These are phyloP conservation scores for Nigrospora oryzae DNA, from an alignment of 2,329 filamentous ascomycete species.

Conservation along the genomic window DNA sequence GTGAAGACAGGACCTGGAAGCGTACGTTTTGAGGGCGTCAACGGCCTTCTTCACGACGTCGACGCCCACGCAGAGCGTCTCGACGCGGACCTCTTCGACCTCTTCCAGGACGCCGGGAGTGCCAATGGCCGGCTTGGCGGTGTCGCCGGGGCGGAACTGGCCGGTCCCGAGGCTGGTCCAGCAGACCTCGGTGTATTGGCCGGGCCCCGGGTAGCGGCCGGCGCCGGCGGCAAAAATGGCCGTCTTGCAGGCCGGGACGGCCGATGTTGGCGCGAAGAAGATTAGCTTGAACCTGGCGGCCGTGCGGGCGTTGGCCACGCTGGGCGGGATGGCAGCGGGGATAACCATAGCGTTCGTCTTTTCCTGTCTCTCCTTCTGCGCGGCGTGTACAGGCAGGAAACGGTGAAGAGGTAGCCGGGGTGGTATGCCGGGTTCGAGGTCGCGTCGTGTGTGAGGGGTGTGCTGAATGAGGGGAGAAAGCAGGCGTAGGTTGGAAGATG, in stretches of 20 bases:
- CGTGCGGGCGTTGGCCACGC: neutral
- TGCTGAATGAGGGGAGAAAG: too few species aligned
- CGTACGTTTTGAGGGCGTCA: slow-evolving; percentile 55
- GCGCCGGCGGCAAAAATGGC: slow-evolving; percentile 52
- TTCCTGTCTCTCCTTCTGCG: neutral
- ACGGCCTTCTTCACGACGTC: slow-evolving; percentile 49
- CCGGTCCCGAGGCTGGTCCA: slow-evolving; percentile 46
- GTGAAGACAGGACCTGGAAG: slow-evolving; percentile 7
- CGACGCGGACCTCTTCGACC: slow-evolving; percentile 53
- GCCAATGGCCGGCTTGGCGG: slow-evolving; percentile 57
- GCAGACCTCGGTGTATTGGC: slow-evolving; percentile 47
- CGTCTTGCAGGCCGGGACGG: slow-evolving; percentile 40
- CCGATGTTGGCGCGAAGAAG: slow-evolving; percentile 38
- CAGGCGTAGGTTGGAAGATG: too few species aligned
- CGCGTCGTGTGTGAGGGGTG: too few species aligned
- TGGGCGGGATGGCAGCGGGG: neutral
- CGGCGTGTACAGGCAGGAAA: too few species aligned
- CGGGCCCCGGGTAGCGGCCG: slow-evolving; percentile 38
- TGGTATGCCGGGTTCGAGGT: too few species aligned
- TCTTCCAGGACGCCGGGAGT: slow-evolving; percentile 46
- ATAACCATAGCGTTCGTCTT: neutral
- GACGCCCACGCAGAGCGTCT: slow-evolving; percentile 52
- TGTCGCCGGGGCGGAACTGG: slow-evolving; percentile 55
- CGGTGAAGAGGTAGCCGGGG: too few species aligned
- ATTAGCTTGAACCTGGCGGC: slow-evolving; percentile 29